Percentiles rank a stretch among this genome's conserved stretches.
Conservation (phyloP, 352 stramenopile species). For the Albugo laibachii region DNA sequence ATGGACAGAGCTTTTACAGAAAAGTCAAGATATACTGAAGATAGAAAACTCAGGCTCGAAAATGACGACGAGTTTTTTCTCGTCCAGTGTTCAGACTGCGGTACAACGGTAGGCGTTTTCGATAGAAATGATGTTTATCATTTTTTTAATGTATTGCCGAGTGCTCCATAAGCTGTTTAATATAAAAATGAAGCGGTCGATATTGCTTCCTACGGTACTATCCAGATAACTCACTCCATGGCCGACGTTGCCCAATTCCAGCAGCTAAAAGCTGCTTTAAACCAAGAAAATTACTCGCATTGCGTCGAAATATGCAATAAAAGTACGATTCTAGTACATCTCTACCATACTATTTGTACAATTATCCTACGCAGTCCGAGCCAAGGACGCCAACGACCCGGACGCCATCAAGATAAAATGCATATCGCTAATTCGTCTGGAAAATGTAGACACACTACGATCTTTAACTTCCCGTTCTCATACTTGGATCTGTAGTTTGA, state of each 20-base stretch:
- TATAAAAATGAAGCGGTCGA: too few relatives aligned
- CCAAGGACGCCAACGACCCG: constrained; percentile 41
- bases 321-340: constrained; percentile 19
- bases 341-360: neutral
- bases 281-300: constrained; percentile 58
- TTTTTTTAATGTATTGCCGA: constrained; percentile 64
- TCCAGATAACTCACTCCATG: too few relatives aligned
- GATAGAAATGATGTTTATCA: constrained; percentile 37
- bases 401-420: constrained; percentile 72
- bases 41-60: constrained; percentile 14
- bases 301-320: constrained; percentile 76
- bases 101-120: constrained; percentile 48
- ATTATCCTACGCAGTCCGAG: constrained; percentile 22
- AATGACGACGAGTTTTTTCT: constrained; percentile 45
- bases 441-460: constrained; percentile 24
- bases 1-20: neutral
- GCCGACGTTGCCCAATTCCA: constrained; percentile 28
- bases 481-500: constrained; percentile 26
- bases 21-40: constrained; percentile 1
- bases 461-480: neutral
- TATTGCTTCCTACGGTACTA: too few relatives aligned
- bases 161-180: neutral
- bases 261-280: constrained; percentile 56
- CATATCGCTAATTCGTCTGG: constrained; percentile 53
- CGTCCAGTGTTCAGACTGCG: constrained; percentile 52